phyloP scores from a whole-genome alignment of 768 basidiomycete genomes.

The Lentinula edodes region DNA sequence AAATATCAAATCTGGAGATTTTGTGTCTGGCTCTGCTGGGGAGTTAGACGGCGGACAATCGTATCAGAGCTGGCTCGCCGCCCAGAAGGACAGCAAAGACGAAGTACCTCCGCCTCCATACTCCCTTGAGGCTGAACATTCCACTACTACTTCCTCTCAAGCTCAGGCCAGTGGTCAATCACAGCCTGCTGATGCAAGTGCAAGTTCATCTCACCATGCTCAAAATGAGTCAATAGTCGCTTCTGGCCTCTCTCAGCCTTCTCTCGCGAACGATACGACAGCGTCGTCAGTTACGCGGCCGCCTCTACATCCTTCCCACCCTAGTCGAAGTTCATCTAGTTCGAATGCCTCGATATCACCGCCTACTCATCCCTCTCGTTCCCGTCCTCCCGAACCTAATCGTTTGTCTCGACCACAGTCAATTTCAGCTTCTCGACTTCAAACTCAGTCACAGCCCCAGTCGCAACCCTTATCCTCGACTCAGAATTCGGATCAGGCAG shows the following conservation, averaged over 20 bases:
- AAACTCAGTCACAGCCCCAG: neutral
- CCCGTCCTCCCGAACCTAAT: neutral
- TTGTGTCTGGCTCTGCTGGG: conserved; percentile 23
- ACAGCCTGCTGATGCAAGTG: neutral
- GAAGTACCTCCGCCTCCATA: conserved; percentile 70
- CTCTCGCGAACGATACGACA: neutral
- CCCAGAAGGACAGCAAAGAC: conserved; percentile 38
- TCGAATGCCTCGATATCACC: neutral
- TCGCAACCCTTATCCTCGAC: neutral
- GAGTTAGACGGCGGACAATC: conserved; percentile 15
- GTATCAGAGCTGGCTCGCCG: conserved; percentile 45
- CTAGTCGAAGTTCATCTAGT: conserved; percentile 8
- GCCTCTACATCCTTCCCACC: conserved; percentile 29
- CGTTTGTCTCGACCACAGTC: neutral
- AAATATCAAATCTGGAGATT: conserved; percentile 21
- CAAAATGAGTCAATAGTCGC: neutral
- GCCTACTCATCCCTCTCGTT: conserved; percentile 3
- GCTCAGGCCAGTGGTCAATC: conserved; percentile 1
- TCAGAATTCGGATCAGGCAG: conserved; percentile 3
- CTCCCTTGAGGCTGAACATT: conserved; percentile 41
- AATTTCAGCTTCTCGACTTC: neutral
- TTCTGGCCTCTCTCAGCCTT: conserved; percentile 2
- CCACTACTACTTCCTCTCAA: neutral
- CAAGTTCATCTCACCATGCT: neutral
- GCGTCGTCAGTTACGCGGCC: conserved; percentile 16